Base-by-base conservation (phyloP, 2,329 filamentous ascomycete species). In the Calonectria honghensis region DNA sequence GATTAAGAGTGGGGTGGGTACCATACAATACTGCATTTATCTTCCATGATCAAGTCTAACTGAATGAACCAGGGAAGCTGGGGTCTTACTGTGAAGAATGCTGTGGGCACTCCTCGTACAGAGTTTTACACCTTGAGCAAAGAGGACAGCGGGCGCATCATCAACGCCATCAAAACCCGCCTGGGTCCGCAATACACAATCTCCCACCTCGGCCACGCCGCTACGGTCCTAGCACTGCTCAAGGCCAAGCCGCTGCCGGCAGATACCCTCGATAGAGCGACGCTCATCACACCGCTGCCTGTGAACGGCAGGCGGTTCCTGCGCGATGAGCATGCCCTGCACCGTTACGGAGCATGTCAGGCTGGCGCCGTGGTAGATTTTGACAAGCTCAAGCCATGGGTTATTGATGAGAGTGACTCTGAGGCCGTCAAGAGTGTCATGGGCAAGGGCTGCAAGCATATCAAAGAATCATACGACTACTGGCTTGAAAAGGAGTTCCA, bases 171-270 rank as follows among this genome's bases (percentile, higher is more conserved):
- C 51, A 32, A 54, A 6, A 31, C 24, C 14, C 51, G 14, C 6
- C 14, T 54, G 13, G 51, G 51, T 18, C 51, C 51, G 4, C 51
- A 31, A 16, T 54, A 54, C 51, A 54, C 51, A 54, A 54, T 54
- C 7, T 32, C 51, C 5, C 51, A 54, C 29, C 51, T 54, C 24
- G 51, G 51, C 9, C 29, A 54, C 16, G 51, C 51, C 18, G 29
- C 51, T 1, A 54, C 51, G 3, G 51, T 54, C 20, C 7, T 54
- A 16, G 29, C 51, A 0, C 14, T 54, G 6, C 51, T 54, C 24
- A 54, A 54, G 20, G 24, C 51, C 14, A 54, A 54, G 51, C 51
- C 27, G 24, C 51, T 52, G 24, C 27, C 27, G 9, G 50, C 50
- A 18, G 50, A 52, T 52, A 27, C 24, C 13, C 50, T 27, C 27